phyloP scores from a whole-genome alignment of 805 yeast genomes.

The Kodamaea hsintzibuensis region DNA sequence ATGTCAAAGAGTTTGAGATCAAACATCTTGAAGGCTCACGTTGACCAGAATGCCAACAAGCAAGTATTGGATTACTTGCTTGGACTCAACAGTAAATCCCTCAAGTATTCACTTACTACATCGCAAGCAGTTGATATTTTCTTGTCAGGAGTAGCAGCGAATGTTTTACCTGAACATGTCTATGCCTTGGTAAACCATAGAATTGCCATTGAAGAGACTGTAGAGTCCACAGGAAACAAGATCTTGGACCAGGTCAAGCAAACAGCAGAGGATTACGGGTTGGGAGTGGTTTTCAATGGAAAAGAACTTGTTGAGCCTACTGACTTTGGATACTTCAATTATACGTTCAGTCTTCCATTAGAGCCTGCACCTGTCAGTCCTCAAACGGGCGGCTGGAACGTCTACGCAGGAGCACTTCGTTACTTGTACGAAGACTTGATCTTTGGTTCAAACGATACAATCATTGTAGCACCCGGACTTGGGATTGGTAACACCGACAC shows the following conservation, averaged over 20 bases:
- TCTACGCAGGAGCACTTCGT: constrained; percentile 38
- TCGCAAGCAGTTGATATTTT: constrained; percentile 52
- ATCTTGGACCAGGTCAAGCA: constrained; percentile 28
- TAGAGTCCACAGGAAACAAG: constrained; percentile 33
- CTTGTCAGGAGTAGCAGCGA: constrained; percentile 49
- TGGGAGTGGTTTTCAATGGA: constrained; percentile 37
- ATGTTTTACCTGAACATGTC: constrained; percentile 52
- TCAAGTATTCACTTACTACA: constrained; percentile 43
- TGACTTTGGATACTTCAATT: constrained; percentile 32
- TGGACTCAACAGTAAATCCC: constrained; percentile 17
- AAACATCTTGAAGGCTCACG: constrained; percentile 40
- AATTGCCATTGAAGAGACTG: constrained; percentile 46
- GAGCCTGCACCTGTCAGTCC: constrained; percentile 45
- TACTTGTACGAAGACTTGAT: constrained; percentile 39
- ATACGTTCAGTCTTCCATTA: constrained; percentile 23
- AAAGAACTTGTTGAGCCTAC: constrained; percentile 24
- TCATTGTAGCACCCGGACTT: constrained; percentile 35
- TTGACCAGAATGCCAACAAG: constrained; percentile 36
- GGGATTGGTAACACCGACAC: constrained; percentile 45
- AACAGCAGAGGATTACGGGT: constrained; percentile 36
- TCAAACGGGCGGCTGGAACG: constrained; percentile 32
- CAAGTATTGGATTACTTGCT: constrained; percentile 35
- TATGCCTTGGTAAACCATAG: constrained; percentile 46
- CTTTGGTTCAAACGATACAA: constrained; percentile 21
- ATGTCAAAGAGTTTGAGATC: constrained; percentile 33